Evolutionary conservation across 352 stramenopile genomes (phyloP).

Genomic region (Blastocystis sp.): DNA sequence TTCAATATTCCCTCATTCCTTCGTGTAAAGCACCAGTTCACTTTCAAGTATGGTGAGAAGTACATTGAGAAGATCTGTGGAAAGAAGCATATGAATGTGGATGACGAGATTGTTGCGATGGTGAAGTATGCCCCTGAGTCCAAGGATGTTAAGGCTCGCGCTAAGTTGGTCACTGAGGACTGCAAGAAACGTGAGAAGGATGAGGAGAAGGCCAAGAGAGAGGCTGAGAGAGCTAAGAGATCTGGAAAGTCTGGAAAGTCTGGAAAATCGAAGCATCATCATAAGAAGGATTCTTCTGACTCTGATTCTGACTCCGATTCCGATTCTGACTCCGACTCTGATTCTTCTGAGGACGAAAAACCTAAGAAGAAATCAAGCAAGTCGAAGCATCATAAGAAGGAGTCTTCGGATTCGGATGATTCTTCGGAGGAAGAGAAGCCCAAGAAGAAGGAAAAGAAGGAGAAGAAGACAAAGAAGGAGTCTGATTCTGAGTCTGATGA

Average conservation of each 20-base stretch:
- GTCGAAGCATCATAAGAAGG: neutral
- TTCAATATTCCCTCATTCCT: slow-evolving; percentile 45
- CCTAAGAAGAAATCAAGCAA: slow-evolving; percentile 52
- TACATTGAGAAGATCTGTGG: slow-evolving; percentile 55
- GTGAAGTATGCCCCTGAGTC: slow-evolving; percentile 3
- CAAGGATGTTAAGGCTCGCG: slow-evolving; percentile 22
- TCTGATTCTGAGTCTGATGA: slow-evolving; percentile 11
- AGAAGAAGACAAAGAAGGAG: slow-evolving; percentile 29
- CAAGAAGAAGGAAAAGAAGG: slow-evolving; percentile 17
- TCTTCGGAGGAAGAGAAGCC: slow-evolving; percentile 34
- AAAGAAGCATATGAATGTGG: slow-evolving; percentile 47
- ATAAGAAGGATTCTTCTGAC: neutral
- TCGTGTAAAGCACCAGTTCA: slow-evolving; percentile 45
- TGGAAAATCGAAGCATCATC: neutral
- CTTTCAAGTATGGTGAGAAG: slow-evolving; percentile 56
- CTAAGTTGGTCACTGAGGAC: neutral
- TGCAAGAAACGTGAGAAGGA: slow-evolving; percentile 51
- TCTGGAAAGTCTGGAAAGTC: neutral
- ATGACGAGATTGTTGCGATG: slow-evolving; percentile 36
- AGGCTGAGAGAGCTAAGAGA: slow-evolving; percentile 40
- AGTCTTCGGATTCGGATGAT: neutral
- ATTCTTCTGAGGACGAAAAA: slow-evolving; percentile 8
- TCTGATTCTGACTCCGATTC: neutral
- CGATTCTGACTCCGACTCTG: neutral
- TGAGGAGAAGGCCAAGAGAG: slow-evolving; percentile 49